These are phyloP conservation scores for Sporisorium reilianum DNA, from an alignment of 1,284 basidiomycete species.

Conservation along the genomic window DNA sequence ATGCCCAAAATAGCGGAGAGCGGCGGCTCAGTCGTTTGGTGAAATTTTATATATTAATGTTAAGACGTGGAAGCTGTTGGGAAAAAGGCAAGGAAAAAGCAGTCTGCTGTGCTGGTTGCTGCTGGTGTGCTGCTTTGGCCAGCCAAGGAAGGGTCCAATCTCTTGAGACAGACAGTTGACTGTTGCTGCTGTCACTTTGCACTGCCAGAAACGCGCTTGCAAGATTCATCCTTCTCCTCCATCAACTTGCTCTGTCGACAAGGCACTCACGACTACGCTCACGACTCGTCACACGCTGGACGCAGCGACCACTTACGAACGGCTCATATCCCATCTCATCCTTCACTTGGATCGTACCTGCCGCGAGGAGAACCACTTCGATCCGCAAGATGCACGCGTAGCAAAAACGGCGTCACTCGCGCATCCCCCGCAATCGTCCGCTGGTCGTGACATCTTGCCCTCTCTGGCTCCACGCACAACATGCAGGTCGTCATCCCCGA, in stretches of 20 bases:
- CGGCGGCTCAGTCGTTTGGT: neutral
- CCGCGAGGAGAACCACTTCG: too few relatives aligned
- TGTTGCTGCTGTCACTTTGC: neutral
- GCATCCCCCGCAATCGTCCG: neutral
- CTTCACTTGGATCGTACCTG: too few relatives aligned
- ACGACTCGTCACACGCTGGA: neutral
- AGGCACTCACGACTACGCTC: neutral
- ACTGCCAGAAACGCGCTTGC: neutral
- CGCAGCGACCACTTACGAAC: neutral
- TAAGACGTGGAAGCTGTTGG: neutral
- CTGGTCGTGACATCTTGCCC: neutral
- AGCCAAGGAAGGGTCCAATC: too few relatives aligned
- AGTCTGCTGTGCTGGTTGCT: neutral
- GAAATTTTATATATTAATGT: neutral
- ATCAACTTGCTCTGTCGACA: conserved; percentile 4
- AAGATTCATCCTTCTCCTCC: neutral
- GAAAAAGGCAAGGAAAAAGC: neutral
- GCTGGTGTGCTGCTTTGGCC: too few relatives aligned
- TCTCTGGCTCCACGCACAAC: neutral
- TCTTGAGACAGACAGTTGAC: too few relatives aligned
- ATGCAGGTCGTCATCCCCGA: conserved; percentile 67
- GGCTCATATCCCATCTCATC: too few relatives aligned
- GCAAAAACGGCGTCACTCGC: neutral
- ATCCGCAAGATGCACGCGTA: conserved; percentile 2
- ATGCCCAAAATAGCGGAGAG: neutral